Evolutionary conservation across 495 filamentous ascomycete genomes (phyloP).

Genomic region (Stereocaulon alpinum): DNA sequence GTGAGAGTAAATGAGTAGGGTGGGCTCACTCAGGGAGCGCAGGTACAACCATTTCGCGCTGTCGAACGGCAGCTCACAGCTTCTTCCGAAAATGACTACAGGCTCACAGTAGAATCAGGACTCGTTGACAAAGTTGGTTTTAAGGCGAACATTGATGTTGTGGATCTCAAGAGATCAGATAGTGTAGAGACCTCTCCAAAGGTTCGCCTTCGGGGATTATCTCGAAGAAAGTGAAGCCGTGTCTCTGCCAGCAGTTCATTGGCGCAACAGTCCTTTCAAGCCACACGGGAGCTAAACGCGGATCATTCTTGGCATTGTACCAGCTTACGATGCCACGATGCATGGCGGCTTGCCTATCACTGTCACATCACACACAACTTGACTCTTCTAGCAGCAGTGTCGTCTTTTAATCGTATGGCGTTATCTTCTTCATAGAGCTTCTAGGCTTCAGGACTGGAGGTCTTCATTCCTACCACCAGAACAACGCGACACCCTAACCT

Average conservation of each 20-base stretch:
- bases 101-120: no score
- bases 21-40: constrained; percentile 72
- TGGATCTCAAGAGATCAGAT: background rate
- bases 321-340: background rate
- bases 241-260: background rate
- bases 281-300: constrained; percentile 6
- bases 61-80: background rate
- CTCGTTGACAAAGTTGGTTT: background rate
- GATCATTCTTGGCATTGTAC: constrained; percentile 6
- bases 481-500: background rate
- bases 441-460: background rate
- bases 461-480: no score
- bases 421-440: background rate
- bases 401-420: no score
- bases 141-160: background rate
- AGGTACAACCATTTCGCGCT: constrained; percentile 67
- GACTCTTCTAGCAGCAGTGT: background rate
- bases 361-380: background rate
- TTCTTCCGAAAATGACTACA: background rate
- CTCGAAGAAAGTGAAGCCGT: background rate
- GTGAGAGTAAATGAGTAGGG: no score
- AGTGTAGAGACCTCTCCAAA: background rate
- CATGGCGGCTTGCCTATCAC: background rate
- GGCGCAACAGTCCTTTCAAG: background rate
- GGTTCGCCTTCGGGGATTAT: background rate